phyloP scores from a whole-genome alignment of 1,284 basidiomycete species.

The Athelia sp. region DNA sequence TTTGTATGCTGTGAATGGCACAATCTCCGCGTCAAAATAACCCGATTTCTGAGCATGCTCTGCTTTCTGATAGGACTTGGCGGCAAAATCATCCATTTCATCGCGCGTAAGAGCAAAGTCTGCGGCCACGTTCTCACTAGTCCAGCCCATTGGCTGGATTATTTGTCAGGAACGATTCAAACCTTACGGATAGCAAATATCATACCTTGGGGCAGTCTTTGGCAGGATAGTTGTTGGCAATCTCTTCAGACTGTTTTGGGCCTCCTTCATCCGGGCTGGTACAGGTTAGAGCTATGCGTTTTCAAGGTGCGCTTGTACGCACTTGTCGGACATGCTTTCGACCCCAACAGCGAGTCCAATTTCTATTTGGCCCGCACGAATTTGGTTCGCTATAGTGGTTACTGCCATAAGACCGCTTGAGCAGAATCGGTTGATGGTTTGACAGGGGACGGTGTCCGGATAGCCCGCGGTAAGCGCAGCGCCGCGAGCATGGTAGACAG shows the following conservation, averaged over 20 bases:
- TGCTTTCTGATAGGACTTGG: conserved; percentile 74
- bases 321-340: conserved; percentile 83
- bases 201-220: conserved; percentile 45
- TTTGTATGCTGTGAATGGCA: conserved; percentile 67
- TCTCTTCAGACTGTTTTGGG: conserved; percentile 53
- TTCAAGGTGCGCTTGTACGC: conserved; percentile 14
- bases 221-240: conserved; percentile 44
- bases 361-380: conserved; percentile 78
- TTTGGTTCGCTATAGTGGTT: conserved; percentile 76
- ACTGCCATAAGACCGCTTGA: conserved; percentile 74
- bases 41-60: conserved; percentile 64
- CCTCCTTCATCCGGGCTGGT: conserved; percentile 63
- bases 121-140: conserved; percentile 73
- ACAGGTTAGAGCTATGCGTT: not conserved
- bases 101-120: conserved; percentile 81
- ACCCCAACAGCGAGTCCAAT: conserved; percentile 82
- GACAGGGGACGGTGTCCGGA: conserved; percentile 71
- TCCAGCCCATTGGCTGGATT: conserved; percentile 77
- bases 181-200: no score
- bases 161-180: no score
- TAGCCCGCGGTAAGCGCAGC: conserved; percentile 81
- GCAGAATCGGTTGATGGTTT: conserved; percentile 77
- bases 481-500: conserved; percentile 64
- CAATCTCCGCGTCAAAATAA: conserved; percentile 74
- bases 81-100: conserved; percentile 83